Base-by-base conservation (phyloP, 78 protist genomes). In the Speleostelium caveatum region DNA sequence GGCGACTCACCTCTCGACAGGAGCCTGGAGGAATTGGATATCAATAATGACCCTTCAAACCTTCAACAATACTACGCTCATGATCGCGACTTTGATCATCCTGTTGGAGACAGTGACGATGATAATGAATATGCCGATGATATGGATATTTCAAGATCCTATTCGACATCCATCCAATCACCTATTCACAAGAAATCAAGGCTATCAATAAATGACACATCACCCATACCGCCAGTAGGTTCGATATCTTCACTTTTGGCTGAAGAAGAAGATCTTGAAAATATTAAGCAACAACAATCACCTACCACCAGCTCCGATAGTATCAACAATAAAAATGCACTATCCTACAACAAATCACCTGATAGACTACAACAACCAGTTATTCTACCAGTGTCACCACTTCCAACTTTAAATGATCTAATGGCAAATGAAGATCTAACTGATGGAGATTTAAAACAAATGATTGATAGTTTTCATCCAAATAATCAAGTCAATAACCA, bases 391-490 rank as follows among this genome's bases (percentile, higher is more conserved):
- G 28, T 32, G 26, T 68, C 91, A n/a, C 77, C 77, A 5, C n/a
- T 71, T 7, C 91, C 91, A 56, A 56, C 67, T 28, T 71, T 69
- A 35, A 61, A 62, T 1, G 60, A 79, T n/a, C 14, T 83, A 26
- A 5, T 28, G 5, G 22, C 24, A 45, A 33, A 8, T 71, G 66
- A 83, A 2, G 77, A 69, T 22, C 22, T 83, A 62, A 83, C 91
- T 36, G 51, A 53, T 71, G 91, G 91, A 2, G 51, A 71, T 53
- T 39, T 83, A 3, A 72, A 62, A 16, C 79, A 66, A 30, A 80
- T 80, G 21, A 58, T 80, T 68, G 75, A 67, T 32, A 53, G 36
- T 26, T 69, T 69, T 45, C 42, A 41, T 35, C 36, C 12, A 63
- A 63, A 32, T 16, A 2, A 16, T 24, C 26, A 63, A 19, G 30